Evolutionary conservation across 768 basidiomycete genomes (phyloP), one percentile per base, ranked within the genome.

Genomic region (Lactarius pseudohatsudake): DNA sequence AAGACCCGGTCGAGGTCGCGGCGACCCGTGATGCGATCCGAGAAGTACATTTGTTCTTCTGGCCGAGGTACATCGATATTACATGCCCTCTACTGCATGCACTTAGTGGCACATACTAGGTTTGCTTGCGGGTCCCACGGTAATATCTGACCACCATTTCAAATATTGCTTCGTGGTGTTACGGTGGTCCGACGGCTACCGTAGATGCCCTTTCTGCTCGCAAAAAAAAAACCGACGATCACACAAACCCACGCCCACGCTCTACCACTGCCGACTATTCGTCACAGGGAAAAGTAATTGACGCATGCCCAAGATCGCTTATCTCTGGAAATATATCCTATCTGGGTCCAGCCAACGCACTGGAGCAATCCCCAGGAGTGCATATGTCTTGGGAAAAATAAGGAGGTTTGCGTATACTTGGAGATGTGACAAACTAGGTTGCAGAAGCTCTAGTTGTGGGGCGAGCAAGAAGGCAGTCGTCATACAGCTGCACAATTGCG

Each of bases 91-190:
- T 57, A n/a, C 36, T 36, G 32, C 32, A 18, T 47, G 63, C 20
- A 38, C n/a, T 28, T 9, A 7, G 18, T 28, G 34, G 22, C 34
- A 50, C 30, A 22, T 40, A 58, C 57, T 40, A 20, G 63, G 50
- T 47, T 30, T 55, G 30, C 16, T 38, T 45, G 64, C 10, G 41
- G 10, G 30, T 53, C 47, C 53, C 57, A 64, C 63, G 56, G 13
- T 38, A 38, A 26, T 34, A 16, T 22, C 22, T 59, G 16, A 22
- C 36, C n/a, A 13, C 15, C 45, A 62, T 66, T 57, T 62, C 65
- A 66, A 62, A 66, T 66, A 15, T 57, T 38, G 16, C 43, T 61
- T 62, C 47, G 43, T 64, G 53, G 59, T 22, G 41, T 34, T 56
- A 45, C 16, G 28, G 20, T 34, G 16, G n/a, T 26, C 40, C 32